Percentiles rank a stretch among this genome's conserved stretches.
These are phyloP conservation scores for Graphiopsis chlorocephala DNA, from an alignment of 2,329 filamentous ascomycete species.

Conservation along the genomic window DNA sequence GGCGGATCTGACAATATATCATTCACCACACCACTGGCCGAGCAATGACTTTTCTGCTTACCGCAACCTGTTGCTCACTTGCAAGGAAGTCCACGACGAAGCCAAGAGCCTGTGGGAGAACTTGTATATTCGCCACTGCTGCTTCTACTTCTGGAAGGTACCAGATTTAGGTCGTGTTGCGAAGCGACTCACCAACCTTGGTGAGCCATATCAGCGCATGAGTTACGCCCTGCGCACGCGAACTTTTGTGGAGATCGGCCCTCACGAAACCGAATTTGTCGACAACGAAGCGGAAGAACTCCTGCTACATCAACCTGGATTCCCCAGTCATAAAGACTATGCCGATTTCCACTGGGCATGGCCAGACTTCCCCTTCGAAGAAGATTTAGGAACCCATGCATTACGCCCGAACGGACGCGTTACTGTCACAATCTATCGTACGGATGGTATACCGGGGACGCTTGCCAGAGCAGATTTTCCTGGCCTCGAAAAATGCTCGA, in stretches of 20 bases:
- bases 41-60: background rate
- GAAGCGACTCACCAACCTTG: background rate
- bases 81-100: background rate
- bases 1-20: background rate
- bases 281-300: background rate
- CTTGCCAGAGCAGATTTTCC: background rate
- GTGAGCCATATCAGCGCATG: background rate
- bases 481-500: background rate
- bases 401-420: background rate
- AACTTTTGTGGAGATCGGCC: background rate
- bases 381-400: background rate
- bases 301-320: background rate
- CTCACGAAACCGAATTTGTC: background rate
- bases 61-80: background rate
- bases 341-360: background rate
- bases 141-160: background rate
- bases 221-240: background rate
- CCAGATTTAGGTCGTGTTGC: background rate
- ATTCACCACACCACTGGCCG: background rate
- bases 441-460: background rate
- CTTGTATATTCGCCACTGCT: background rate
- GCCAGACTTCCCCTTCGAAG: background rate
- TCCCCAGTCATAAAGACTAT: background rate
- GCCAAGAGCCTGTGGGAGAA: slow-evolving; percentile 3
- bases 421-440: background rate